These are phyloP conservation scores for Scedosporium aurantiacum DNA, from an alignment of 2,329 filamentous ascomycete genomes.

Conservation along the genomic window DNA sequence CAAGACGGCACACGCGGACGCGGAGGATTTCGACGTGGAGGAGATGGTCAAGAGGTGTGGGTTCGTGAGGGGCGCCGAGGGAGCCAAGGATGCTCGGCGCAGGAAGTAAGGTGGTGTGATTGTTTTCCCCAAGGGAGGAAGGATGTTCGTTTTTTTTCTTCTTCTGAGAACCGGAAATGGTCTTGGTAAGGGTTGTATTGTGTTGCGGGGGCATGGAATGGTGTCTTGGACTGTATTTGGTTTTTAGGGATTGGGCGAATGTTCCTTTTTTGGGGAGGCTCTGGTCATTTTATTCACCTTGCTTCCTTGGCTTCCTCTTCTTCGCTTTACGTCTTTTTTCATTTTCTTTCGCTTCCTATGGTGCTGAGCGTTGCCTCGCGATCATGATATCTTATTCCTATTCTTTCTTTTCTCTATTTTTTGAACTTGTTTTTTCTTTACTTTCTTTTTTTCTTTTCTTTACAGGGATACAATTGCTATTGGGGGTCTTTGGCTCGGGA, in stretches of 20 bases:
- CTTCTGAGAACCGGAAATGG: too few relatives aligned
- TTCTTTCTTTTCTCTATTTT: background rate
- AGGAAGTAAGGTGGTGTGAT: background rate
- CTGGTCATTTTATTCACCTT: background rate
- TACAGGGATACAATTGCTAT: background rate
- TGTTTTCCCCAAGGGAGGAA: background rate
- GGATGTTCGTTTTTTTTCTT: too few relatives aligned
- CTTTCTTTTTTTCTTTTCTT: background rate
- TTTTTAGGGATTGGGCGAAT: background rate
- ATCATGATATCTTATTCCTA: background rate
- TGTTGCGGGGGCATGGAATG: too few relatives aligned
- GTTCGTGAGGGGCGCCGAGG: background rate
- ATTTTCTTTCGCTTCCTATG: background rate
- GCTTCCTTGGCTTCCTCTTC: background rate
- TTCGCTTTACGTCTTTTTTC: background rate
- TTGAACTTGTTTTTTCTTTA: background rate
- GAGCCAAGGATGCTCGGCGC: background rate
- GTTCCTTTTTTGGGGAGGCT: background rate
- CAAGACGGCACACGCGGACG: slow-evolving; percentile 13
- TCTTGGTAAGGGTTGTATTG: too few relatives aligned
- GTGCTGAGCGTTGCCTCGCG: too few relatives aligned
- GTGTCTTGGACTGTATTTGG: too few relatives aligned
- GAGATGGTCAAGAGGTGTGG: background rate
- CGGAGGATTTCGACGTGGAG: slow-evolving; percentile 1
- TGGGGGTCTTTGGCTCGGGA: background rate